Conservation (phyloP, 139 green algal species). For the Chlamydomonas incerta region DNA sequence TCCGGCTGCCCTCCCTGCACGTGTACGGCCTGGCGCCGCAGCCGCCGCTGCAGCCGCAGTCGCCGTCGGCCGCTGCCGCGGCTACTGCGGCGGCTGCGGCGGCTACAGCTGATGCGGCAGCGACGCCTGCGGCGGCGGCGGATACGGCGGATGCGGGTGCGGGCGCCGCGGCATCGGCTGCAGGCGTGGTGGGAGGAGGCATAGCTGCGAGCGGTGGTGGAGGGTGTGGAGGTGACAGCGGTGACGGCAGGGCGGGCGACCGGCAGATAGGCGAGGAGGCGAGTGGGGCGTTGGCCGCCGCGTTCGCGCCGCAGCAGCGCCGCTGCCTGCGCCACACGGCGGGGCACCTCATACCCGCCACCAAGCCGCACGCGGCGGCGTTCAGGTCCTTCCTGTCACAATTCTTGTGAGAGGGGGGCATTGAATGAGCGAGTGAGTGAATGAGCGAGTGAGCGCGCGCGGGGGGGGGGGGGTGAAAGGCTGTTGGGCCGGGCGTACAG, state of each 20-base stretch:
- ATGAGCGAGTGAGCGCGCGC: no score
- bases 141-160: no score
- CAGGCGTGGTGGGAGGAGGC: no score
- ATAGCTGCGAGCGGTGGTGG: background rate
- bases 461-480: no score
- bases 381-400: constrained; percentile 32
- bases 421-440: no score
- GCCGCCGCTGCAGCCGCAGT: background rate
- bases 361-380: background rate
- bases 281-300: constrained; percentile 19
- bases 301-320: background rate
- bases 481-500: no score
- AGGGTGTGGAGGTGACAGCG: background rate
- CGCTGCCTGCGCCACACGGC: background rate
- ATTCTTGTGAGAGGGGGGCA: no score
- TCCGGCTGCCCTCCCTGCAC: constrained; percentile 58
- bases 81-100: background rate
- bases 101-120: background rate
- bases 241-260: background rate
- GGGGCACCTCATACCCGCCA: constrained; percentile 40
- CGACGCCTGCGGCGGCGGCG: no score
- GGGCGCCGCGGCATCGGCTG: no score
- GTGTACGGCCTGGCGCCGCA: constrained; percentile 40
- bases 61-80: background rate
- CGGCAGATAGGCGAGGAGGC: background rate